Evolutionary conservation across 2,329 filamentous ascomycete species (phyloP).

Genomic region (Aureobasidium sp.): DNA sequence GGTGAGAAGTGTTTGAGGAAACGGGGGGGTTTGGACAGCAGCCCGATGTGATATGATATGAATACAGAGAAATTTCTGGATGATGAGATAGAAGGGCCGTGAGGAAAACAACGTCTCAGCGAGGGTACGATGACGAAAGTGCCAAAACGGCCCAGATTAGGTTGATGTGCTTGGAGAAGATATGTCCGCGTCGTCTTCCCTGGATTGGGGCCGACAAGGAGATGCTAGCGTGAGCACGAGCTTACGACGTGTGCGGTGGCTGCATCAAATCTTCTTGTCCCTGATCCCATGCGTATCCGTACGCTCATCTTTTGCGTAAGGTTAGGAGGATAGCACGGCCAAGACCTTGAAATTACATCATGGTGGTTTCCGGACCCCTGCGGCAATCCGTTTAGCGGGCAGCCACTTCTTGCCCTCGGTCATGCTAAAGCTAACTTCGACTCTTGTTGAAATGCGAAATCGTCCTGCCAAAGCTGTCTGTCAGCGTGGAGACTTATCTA

Average conservation of each 20-base stretch:
- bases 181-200: neutral
- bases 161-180: slow-evolving; percentile 3
- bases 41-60: neutral
- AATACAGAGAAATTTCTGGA: neutral
- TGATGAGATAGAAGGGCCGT: neutral
- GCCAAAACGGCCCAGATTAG: neutral
- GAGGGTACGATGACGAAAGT: slow-evolving; percentile 1
- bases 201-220: neutral
- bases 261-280: neutral
- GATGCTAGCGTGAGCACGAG: neutral
- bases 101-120: neutral
- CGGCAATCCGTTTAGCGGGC: neutral
- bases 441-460: neutral
- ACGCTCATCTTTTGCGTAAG: neutral
- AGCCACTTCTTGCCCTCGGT: neutral
- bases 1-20: neutral
- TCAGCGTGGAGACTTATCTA: neutral
- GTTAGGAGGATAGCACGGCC: neutral
- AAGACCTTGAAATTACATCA: neutral
- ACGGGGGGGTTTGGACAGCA: neutral
- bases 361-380: neutral
- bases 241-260: slow-evolving; percentile 1
- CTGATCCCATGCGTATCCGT: neutral
- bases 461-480: neutral
- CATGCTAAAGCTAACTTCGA: neutral